phyloP scores from a whole-genome alignment of 257 asterid species.

The Jasminum sambac region DNA sequence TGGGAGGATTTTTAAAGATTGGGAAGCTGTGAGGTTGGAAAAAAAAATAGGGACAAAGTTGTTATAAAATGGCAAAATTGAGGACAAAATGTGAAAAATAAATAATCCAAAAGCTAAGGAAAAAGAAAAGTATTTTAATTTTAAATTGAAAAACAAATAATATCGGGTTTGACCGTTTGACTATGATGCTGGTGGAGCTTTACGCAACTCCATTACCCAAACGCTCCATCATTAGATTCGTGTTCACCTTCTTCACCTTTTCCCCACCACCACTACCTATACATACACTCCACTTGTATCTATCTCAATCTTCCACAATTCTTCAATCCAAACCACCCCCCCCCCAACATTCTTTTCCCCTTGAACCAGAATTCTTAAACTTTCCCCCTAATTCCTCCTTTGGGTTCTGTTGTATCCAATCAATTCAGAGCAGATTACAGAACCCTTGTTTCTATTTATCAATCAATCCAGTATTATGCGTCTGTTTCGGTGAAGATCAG shows the following conservation, averaged over 20 bases:
- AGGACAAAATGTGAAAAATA: no score
- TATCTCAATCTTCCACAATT: not conserved
- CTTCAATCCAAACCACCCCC: not conserved
- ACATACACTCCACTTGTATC: not conserved
- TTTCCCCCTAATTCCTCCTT: not conserved
- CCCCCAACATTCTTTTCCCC: not conserved
- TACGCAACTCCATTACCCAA: slow-evolving; percentile 26
- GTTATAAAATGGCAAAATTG: no score
- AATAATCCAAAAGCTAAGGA: no score
- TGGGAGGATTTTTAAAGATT: no score
- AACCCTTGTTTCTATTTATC: not conserved
- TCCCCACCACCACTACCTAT: not conserved
- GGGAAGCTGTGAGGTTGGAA: no score
- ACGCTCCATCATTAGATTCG: slow-evolving; percentile 1
- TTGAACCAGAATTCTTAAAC: slow-evolving; percentile 4
- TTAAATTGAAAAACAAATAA: not conserved
- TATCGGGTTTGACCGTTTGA: slow-evolving; percentile 1
- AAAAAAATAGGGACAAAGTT: no score
- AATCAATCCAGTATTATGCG: not conserved
- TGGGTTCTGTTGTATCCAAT: slow-evolving; percentile 10
- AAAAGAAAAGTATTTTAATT: no score
- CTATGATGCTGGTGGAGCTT: slow-evolving; percentile 34
- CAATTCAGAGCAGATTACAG: not conserved
- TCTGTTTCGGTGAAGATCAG: not conserved
- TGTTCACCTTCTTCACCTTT: slow-evolving; percentile 13